phyloP scores from a whole-genome alignment of 2,329 filamentous ascomycete genomes.

The Botryosphaeria dothidea region DNA sequence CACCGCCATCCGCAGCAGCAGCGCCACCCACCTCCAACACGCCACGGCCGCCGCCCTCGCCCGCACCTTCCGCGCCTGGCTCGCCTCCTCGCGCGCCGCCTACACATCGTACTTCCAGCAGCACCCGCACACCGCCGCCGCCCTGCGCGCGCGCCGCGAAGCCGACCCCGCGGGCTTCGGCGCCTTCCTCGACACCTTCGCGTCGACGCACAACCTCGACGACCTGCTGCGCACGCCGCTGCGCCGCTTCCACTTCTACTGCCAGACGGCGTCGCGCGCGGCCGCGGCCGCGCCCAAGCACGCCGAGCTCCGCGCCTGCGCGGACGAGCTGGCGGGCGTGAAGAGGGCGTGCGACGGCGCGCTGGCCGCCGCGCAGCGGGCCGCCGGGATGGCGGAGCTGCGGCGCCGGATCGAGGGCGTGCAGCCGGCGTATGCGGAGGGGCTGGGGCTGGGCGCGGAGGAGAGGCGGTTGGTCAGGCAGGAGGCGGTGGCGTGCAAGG shows the following conservation, averaged over 20 bases:
- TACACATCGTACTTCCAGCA: slow-evolving; percentile 30
- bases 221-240: slow-evolving; percentile 30
- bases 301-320: slow-evolving; percentile 19
- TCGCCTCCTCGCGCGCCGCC: slow-evolving; percentile 23
- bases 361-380: slow-evolving; percentile 24
- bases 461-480: slow-evolving; percentile 27
- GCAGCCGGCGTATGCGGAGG: slow-evolving; percentile 19
- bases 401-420: slow-evolving; percentile 28
- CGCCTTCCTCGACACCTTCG: slow-evolving; percentile 25
- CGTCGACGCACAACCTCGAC: slow-evolving; percentile 28
- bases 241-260: slow-evolving; percentile 28
- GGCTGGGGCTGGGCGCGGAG: slow-evolving; percentile 24
- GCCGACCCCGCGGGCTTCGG: slow-evolving; percentile 29
- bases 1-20: slow-evolving; percentile 25
- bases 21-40: slow-evolving; percentile 27
- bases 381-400: slow-evolving; percentile 29
- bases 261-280: slow-evolving; percentile 22
- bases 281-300: background rate
- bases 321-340: slow-evolving; percentile 24
- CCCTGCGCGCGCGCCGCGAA: slow-evolving; percentile 27
- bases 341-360: slow-evolving; percentile 20
- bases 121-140: slow-evolving; percentile 29
- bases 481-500: slow-evolving; percentile 30
- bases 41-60: slow-evolving; percentile 21
- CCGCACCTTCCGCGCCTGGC: slow-evolving; percentile 29